A percentile compares a stretch with the other conserved stretches of the same genome.
These are phyloP conservation scores for Sporisorium reilianum DNA, from an alignment of 1,284 basidiomycete species.

Conservation along the genomic window DNA sequence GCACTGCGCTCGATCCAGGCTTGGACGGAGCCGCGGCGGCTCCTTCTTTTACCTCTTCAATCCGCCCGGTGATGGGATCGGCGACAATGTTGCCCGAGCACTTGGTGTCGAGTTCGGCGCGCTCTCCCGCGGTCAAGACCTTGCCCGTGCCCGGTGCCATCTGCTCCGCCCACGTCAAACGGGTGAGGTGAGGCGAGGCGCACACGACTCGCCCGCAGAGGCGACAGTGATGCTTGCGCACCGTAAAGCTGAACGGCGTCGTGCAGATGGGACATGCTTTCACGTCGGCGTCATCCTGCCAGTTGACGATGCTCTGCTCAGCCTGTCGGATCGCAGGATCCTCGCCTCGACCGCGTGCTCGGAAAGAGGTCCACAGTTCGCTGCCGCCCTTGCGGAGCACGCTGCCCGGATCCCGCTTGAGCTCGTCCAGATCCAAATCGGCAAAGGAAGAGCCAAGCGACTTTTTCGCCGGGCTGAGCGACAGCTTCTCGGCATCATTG, in stretches of 20 bases:
- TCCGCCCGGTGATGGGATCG: constrained; percentile 42
- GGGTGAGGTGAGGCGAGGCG: constrained; percentile 79
- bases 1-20: constrained; percentile 6
- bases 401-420: constrained; percentile 40
- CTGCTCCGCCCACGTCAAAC: constrained; percentile 37
- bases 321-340: constrained; percentile 49
- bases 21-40: constrained; percentile 18
- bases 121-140: constrained; percentile 19
- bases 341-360: constrained; percentile 44
- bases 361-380: constrained; percentile 49
- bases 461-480: constrained; percentile 18
- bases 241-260: constrained; percentile 86
- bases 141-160: constrained; percentile 39
- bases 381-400: constrained; percentile 37
- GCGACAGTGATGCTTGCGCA: constrained; percentile 95
- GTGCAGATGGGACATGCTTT: constrained; percentile 88
- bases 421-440: constrained; percentile 48
- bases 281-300: constrained; percentile 85
- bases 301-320: constrained; percentile 93
- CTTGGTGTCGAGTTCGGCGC: constrained; percentile 28
- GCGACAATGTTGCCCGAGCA: constrained; percentile 57
- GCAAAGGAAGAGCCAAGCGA: constrained; percentile 23
- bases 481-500: constrained; percentile 19
- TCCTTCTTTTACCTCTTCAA: constrained; percentile 50
- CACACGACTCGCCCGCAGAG: constrained; percentile 93